Evolutionary conservation across 352 stramenopile species (phyloP).

Genomic region (Phytophthora lateralis): DNA sequence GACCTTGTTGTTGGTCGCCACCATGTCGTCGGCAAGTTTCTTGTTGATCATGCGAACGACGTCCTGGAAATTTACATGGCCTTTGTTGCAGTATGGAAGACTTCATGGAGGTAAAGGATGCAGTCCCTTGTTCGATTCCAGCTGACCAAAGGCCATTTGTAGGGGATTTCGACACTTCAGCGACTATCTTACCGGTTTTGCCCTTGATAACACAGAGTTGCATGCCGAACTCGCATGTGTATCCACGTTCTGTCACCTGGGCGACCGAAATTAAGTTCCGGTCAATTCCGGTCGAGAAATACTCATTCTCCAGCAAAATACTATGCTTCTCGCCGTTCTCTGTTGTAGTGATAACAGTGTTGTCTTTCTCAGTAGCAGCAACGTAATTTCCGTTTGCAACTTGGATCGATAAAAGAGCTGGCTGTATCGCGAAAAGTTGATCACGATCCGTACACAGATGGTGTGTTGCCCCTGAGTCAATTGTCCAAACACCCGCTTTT

Average conservation of each 20-base stretch:
- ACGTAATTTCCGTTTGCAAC: conserved; percentile 1
- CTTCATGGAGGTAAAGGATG: background rate
- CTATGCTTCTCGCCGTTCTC: background rate
- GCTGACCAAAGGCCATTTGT: background rate
- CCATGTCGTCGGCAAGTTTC: background rate
- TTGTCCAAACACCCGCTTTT: background rate
- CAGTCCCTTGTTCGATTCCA: background rate
- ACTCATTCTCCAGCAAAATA: background rate
- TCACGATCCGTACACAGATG: background rate
- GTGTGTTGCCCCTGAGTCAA: background rate
- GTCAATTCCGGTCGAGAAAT: background rate
- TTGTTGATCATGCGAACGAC: conserved; percentile 10
- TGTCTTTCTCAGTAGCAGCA: background rate
- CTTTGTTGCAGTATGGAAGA: background rate
- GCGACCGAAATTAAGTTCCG: background rate
- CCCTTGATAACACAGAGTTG: background rate
- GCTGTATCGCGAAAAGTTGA: conserved; percentile 4
- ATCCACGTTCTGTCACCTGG: background rate
- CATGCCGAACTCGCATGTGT: background rate
- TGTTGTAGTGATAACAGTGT: background rate
- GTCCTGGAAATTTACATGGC: conserved; percentile 14
- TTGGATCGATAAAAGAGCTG: background rate
- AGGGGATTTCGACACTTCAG: background rate
- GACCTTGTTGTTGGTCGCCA: background rate
- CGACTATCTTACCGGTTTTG: background rate